phyloP scores from a whole-genome alignment of 2,329 filamentous ascomycete species.

The Cadophora malorum region DNA sequence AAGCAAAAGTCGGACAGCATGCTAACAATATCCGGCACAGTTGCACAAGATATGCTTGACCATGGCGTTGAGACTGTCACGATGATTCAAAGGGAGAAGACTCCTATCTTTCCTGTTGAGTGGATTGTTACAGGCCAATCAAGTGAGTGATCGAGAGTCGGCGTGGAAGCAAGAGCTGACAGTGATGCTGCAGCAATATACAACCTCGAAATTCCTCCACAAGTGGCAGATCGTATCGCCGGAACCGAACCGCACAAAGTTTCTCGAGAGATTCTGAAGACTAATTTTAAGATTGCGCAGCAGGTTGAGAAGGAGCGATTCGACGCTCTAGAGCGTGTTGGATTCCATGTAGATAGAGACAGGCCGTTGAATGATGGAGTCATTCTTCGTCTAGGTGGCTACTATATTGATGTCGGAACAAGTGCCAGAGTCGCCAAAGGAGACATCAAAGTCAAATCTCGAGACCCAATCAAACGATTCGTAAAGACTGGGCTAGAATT shows the following conservation, averaged over 20 bases:
- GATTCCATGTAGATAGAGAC: constrained; percentile 64
- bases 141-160: background rate
- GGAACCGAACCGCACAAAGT: constrained; percentile 16
- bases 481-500: constrained; percentile 47
- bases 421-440: constrained; percentile 56
- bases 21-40: constrained; percentile 42
- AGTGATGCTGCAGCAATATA: constrained; percentile 11
- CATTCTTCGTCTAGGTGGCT: constrained; percentile 62
- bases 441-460: constrained; percentile 57
- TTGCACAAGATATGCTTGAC: constrained; percentile 69
- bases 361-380: constrained; percentile 60
- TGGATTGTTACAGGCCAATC: constrained; percentile 21
- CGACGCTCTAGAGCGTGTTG: constrained; percentile 46
- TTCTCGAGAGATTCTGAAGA: constrained; percentile 15
- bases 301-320: constrained; percentile 18
- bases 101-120: constrained; percentile 23
- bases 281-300: background rate
- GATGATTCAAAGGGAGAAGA: constrained; percentile 57
- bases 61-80: constrained; percentile 51
- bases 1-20: background rate
- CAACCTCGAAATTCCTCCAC: constrained; percentile 20
- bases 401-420: constrained; percentile 62
- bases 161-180: background rate
- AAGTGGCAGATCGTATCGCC: constrained; percentile 15
- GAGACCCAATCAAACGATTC: constrained; percentile 53